phyloP scores from a whole-genome alignment of 1,284 basidiomycete genomes.

The Fomitopsis pinicola region DNA sequence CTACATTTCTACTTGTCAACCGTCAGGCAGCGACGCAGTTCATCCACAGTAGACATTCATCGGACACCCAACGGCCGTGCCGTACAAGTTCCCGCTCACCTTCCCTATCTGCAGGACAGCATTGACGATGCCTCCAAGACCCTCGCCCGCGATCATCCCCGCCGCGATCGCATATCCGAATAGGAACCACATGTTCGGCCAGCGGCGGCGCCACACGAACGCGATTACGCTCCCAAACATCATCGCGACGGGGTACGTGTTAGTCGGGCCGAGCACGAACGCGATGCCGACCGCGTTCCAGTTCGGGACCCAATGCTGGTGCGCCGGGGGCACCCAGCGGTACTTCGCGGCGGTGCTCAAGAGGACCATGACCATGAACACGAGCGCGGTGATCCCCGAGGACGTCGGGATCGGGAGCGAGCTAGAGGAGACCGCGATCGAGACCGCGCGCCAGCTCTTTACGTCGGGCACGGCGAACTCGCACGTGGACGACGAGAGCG shows the following conservation, averaged over 20 bases:
- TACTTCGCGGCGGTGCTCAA: conserved; percentile 16
- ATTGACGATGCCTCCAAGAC: conserved; percentile 19
- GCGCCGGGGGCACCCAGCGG: conserved; percentile 9
- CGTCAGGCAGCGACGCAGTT: not conserved
- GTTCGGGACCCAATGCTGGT: conserved; percentile 4
- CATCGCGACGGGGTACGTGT: conserved; percentile 22
- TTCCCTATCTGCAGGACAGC: conserved; percentile 20
- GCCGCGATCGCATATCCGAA: conserved; percentile 20
- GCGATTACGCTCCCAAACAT: conserved; percentile 17
- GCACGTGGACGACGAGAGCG: conserved; percentile 21
- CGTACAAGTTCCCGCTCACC: conserved; percentile 15
- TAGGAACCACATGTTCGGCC: conserved; percentile 11
- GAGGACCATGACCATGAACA: conserved; percentile 30
- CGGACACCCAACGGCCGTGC: conserved; percentile 18
- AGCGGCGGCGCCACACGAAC: conserved; percentile 14
- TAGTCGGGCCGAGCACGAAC: conserved; percentile 19
- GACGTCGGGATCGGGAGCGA: conserved; percentile 48
- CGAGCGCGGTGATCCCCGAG: conserved; percentile 60
- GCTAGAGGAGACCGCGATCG: conserved; percentile 47
- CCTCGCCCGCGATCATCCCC: conserved; percentile 23
- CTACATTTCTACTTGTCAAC: too few relatives aligned
- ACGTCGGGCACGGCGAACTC: conserved; percentile 46
- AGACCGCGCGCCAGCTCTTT: conserved; percentile 61
- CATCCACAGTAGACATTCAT: conserved; percentile 17
- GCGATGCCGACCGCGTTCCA: conserved; percentile 20